Evolutionary conservation across 164 flowering plant genomes (phyloP), one percentile per base, ranked within the genome.

Genomic region (Akebia trifoliata): DNA sequence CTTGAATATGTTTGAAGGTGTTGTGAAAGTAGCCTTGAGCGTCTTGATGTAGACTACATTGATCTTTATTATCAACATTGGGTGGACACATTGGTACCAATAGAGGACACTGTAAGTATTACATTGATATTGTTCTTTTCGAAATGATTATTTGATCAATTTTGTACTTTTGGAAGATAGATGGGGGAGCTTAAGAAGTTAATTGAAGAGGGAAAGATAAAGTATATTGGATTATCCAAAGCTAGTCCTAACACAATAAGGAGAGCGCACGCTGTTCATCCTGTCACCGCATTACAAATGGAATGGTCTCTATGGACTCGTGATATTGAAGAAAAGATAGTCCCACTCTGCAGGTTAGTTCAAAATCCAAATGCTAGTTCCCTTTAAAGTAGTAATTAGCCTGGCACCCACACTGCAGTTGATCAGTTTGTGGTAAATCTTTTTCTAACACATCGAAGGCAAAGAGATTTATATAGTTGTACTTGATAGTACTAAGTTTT

Each of bases 21-120:
- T 58, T 85, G 92, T 56, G 86, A 85, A 62, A 80, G 76, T 39
- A 82, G 86, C 53, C 75, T 85, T 32, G 75, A 76, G 65, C 66
- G 77, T 3, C 88, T 85, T 36, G 79, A 51, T 54, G 83, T 85
- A 30, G 82, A 78, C 56, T 83, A 81, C 25, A 78, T 85, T 34
- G 88, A 85, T 75, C 73, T 85, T 7, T 83, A 81, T 43, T 85
- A 73, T 68, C 81, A 74, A 68, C 88, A 85, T 29, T 73, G 86
- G 9, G 67, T 83, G 15, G 92, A 85, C 59, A 62, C 39, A 7
- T 66, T 75, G 2, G 56, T 52, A 28, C 56, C 40, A 34, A 52
- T 52, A 52, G 56, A 52, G 24, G 56, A 52, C 40, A 52, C 92
- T 1, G 88, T 85, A 61, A 60, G 77, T 4, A 17, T 30, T 18